Evolutionary conservation across 2,329 filamentous ascomycete species (phyloP).

Genomic region (Nemania sp.): DNA sequence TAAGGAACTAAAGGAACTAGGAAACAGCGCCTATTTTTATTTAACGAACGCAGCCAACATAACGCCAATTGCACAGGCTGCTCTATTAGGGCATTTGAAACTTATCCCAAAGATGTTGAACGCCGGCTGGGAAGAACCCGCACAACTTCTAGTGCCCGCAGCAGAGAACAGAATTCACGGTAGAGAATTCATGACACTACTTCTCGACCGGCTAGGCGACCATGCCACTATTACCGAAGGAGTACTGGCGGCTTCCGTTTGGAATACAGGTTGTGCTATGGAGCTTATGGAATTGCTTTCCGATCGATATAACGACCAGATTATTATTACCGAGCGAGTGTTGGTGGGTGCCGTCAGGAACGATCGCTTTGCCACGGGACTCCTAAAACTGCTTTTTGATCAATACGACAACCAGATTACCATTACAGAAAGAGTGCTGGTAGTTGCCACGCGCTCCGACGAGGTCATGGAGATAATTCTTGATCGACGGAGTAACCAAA

Average conservation of each 20-base stretch:
- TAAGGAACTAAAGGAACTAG: too few relatives aligned
- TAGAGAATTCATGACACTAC: background rate
- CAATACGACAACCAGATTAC: too few relatives aligned
- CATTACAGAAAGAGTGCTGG: too few relatives aligned
- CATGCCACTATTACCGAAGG: background rate
- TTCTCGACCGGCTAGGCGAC: background rate
- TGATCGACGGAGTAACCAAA: background rate
- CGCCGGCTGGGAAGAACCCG: background rate
- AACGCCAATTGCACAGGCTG: background rate
- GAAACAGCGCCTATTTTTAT: background rate
- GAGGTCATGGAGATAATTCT: background rate
- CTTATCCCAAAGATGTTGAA: background rate
- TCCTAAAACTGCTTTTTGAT: too few relatives aligned
- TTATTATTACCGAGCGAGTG: too few relatives aligned
- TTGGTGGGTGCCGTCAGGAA: too few relatives aligned
- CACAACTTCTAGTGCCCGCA: background rate
- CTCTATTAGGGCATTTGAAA: background rate
- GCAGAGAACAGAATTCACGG: background rate
- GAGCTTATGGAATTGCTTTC: conserved; percentile 3
- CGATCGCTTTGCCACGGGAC: too few relatives aligned
- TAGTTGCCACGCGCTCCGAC: too few relatives aligned
- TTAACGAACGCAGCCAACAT: background rate
- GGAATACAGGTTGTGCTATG: background rate
- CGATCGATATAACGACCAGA: too few relatives aligned
- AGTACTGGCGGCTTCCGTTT: background rate